Evolutionary conservation across 805 yeast species (phyloP).

Genomic region (Lachancea meyersii): DNA sequence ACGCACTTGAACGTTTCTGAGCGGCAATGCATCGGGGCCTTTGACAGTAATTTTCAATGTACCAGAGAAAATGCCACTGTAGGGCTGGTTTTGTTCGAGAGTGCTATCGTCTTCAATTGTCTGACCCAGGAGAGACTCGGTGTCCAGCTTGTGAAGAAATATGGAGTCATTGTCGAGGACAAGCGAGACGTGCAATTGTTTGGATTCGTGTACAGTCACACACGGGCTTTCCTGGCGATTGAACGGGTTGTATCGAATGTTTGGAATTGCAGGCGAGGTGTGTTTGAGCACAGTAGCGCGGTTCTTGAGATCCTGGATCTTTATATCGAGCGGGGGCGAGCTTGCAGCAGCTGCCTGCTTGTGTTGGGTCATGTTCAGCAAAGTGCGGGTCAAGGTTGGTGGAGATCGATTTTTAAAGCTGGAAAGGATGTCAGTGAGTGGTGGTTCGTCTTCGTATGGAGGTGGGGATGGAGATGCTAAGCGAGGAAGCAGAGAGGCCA

Average conservation of each 20-base stretch:
- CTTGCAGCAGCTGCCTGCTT: too few relatives aligned
- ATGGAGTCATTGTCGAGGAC: conserved; percentile 2
- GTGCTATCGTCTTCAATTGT: neutral
- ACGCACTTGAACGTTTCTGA: conserved; percentile 6
- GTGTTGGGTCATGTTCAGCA: too few relatives aligned
- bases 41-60: conserved; percentile 9
- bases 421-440: too few relatives aligned
- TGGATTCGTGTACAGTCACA: conserved; percentile 4
- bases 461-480: too few relatives aligned
- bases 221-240: conserved; percentile 1
- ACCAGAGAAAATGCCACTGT: conserved; percentile 7
- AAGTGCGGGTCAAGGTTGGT: too few relatives aligned
- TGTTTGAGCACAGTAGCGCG: conserved; percentile 7
- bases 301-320: conserved; percentile 3
- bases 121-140: neutral
- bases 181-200: conserved; percentile 4
- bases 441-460: too few relatives aligned
- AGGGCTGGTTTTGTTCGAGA: neutral
- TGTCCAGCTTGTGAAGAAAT: conserved; percentile 8
- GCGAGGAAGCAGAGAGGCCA: too few relatives aligned
- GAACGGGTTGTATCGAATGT: conserved; percentile 9
- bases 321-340: too few relatives aligned
- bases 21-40: neutral
- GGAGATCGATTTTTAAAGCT: too few relatives aligned
- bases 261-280: conserved; percentile 1